Evolutionary conservation across 1,284 basidiomycete genomes (phyloP), one percentile per base, ranked within the genome.

Genomic region (Xerocomus minutiporus): DNA sequence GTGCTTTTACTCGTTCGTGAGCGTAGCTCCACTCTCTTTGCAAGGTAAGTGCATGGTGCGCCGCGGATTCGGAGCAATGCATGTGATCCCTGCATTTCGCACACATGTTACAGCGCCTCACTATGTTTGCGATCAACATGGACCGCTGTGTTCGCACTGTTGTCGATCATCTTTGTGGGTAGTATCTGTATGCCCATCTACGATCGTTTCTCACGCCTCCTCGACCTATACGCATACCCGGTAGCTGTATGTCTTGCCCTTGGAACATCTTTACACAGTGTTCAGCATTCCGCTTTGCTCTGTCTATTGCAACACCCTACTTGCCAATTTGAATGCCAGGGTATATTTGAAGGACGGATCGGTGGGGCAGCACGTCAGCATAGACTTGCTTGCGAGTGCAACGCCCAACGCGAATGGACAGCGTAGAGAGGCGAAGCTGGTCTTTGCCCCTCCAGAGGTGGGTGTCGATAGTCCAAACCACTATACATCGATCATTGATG

Each of bases 21-120:
- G 32, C 54, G 38, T 5, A 17, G 0, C 1, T 1, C 7, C 8
- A 20, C 36, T 8, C 5, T 9, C 5, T 49, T 34, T 20, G 3
- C 34, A 13, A 38, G 35, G 59, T 60, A 35, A 23, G 49, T n/a
- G 6, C 15, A 8, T 23, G 11, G 12, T 15, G 13, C 5, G 32
- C 15, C 15, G 15, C 1, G 0, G 2, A 29, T 2, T 17, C 0
- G 13, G 4, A 8, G 26, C 1, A 29, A 17, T 8, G 1, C 7
- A 29, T 29, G 8, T 43, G 26, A 43, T 17, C 3, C 41, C 8
- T 28, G 12, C 7, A 5, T 41, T 25, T 26, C 3, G 36, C 36
- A 2, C 40, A 52, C n/a, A 35, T 47, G 28, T 29, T 61, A 12
- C 59, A 63, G n/a, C 59, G 57, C 40, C 59, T 63, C 9, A 31